Evolutionary conservation across 805 yeast species (phyloP).

Genomic region (Metschnikowia gelsemii): DNA sequence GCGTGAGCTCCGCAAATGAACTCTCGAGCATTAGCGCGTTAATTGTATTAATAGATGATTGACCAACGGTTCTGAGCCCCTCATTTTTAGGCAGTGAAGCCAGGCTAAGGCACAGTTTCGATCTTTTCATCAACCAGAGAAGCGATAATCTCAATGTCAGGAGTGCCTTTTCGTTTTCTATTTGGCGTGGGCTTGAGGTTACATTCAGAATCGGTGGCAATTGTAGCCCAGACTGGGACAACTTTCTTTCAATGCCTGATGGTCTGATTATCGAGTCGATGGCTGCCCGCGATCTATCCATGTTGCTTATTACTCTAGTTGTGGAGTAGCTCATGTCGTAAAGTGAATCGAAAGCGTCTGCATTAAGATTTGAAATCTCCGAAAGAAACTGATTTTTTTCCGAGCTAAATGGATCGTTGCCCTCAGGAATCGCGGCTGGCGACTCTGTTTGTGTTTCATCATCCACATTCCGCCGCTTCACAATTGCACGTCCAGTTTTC

Average conservation of each 20-base stretch:
- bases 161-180: constrained; percentile 15
- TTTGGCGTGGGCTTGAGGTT: constrained; percentile 1
- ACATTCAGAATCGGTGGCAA: constrained; percentile 16
- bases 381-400: constrained; percentile 27
- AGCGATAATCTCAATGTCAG: constrained; percentile 12
- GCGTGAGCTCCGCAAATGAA: constrained; percentile 53
- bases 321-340: constrained; percentile 37
- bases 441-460: constrained; percentile 2
- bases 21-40: constrained; percentile 63
- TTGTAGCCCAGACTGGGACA: constrained; percentile 6
- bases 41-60: constrained; percentile 52
- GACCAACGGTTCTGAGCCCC: constrained; percentile 49
- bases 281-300: constrained; percentile 46
- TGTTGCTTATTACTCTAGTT: constrained; percentile 27
- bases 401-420: background rate
- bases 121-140: constrained; percentile 47
- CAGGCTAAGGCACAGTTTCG: constrained; percentile 60
- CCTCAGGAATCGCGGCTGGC: background rate
- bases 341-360: constrained; percentile 36
- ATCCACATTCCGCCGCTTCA: constrained; percentile 13
- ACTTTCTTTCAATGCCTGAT: constrained; percentile 2
- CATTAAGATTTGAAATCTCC: constrained; percentile 34
- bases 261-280: constrained; percentile 50
- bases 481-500: constrained; percentile 25
- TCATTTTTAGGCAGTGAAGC: constrained; percentile 40